Conservation (phyloP, 2,329 filamentous ascomycete genomes). For the Neobulgaria alba region DNA sequence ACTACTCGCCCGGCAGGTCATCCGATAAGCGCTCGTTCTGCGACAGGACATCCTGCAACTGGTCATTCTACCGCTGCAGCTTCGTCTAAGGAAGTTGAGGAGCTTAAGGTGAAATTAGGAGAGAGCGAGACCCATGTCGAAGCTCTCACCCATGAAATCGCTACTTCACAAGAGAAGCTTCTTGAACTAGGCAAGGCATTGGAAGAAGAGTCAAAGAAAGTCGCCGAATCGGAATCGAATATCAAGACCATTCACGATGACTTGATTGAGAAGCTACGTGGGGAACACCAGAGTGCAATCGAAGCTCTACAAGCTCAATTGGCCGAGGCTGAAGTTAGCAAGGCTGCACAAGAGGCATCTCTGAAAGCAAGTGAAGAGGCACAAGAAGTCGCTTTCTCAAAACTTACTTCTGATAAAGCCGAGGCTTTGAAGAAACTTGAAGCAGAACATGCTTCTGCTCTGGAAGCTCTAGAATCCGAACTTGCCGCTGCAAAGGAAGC, state of each 20-base stretch:
- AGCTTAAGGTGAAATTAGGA: slow-evolving; percentile 50
- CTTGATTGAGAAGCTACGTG: slow-evolving; percentile 34
- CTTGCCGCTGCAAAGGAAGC: slow-evolving; percentile 41
- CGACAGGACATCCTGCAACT: slow-evolving; percentile 1
- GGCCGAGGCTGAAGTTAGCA: slow-evolving; percentile 20
- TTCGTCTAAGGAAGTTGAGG: slow-evolving; percentile 46
- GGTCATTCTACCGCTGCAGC: slow-evolving; percentile 14
- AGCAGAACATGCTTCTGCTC: slow-evolving; percentile 29
- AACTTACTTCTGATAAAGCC: slow-evolving; percentile 30
- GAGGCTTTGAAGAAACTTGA: slow-evolving; percentile 35
- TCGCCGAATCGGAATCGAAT: slow-evolving; percentile 33
- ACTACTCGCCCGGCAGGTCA: slow-evolving; percentile 31
- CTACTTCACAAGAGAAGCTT: slow-evolving; percentile 47
- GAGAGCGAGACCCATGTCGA: slow-evolving; percentile 50
- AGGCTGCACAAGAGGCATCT: slow-evolving; percentile 20
- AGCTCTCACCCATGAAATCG: slow-evolving; percentile 47
- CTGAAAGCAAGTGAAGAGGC: slow-evolving; percentile 26
- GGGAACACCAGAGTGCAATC: slow-evolving; percentile 21
- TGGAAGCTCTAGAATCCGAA: slow-evolving; percentile 30
- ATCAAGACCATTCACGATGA: slow-evolving; percentile 37
- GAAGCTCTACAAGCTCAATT: slow-evolving; percentile 23
- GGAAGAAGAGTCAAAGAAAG: slow-evolving; percentile 32
- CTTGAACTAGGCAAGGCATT: slow-evolving; percentile 45
- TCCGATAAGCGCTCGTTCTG: background rate
- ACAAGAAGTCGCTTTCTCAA: slow-evolving; percentile 19